These are phyloP conservation scores for Cochliopodium minus DNA, from an alignment of 208 protist species.

Conservation along the genomic window DNA sequence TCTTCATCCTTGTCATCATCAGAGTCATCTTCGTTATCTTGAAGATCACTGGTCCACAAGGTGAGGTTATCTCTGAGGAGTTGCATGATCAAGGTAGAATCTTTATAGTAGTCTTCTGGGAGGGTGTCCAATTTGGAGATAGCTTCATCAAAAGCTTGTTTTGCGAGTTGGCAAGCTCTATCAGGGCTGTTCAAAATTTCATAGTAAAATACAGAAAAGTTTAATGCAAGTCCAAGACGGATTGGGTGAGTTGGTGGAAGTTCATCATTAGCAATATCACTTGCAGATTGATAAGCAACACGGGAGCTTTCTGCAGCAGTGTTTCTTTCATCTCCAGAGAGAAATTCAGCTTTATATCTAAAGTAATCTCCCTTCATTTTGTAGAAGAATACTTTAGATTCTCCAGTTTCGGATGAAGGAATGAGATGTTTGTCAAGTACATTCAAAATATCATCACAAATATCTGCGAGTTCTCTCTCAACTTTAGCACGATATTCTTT, in stretches of 20 bases:
- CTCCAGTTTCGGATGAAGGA: conserved; percentile 58
- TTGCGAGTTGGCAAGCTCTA: conserved; percentile 78
- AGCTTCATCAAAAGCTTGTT: conserved; percentile 87
- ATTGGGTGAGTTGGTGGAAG: conserved; percentile 83
- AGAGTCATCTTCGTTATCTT: conserved; percentile 18
- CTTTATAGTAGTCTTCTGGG: conserved; percentile 90
- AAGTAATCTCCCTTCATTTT: conserved; percentile 87
- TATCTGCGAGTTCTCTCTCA: conserved; percentile 84
- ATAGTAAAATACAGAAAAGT: conserved; percentile 99
- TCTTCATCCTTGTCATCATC: not conserved
- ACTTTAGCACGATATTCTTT: conserved; percentile 77
- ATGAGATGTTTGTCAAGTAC: conserved; percentile 90
- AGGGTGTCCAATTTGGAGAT: conserved; percentile 89
- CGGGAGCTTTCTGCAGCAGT: conserved; percentile 34
- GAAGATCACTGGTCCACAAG: conserved; percentile 80
- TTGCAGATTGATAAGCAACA: conserved; percentile 38
- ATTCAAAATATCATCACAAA: conserved; percentile 86
- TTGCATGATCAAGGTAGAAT: conserved; percentile 96
- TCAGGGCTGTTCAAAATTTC: conserved; percentile 92
- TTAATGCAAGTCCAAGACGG: conserved; percentile 93
- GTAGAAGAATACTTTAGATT: conserved; percentile 74
- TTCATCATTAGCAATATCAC: conserved; percentile 24
- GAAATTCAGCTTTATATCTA: conserved; percentile 94
- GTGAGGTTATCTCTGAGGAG: conserved; percentile 95
- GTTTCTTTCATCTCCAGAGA: conserved; percentile 44